These are phyloP conservation scores for Papilionanthe hybrid DNA, from an alignment of 116 monocot genomes.

Conservation along the genomic window DNA sequence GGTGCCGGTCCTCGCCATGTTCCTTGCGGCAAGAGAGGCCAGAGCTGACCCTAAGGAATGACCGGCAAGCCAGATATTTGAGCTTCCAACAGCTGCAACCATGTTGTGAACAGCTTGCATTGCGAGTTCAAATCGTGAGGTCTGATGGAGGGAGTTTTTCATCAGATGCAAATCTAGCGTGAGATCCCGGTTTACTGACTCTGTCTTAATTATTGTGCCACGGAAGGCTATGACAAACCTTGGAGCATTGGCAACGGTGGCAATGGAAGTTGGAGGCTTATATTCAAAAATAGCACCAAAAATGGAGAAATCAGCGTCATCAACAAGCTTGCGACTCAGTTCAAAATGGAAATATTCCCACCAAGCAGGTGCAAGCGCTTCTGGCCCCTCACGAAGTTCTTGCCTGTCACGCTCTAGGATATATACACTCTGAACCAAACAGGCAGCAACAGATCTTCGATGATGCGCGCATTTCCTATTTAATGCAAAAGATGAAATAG, in stretches of 20 bases:
- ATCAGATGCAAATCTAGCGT: slow-evolving; percentile 56
- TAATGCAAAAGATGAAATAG: not conserved
- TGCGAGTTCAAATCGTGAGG: slow-evolving; percentile 62
- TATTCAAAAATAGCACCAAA: slow-evolving; percentile 81
- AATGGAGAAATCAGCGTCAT: slow-evolving; percentile 74
- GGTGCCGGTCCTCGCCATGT: slow-evolving; percentile 54
- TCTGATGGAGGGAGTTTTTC: slow-evolving; percentile 55
- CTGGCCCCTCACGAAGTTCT: slow-evolving; percentile 29
- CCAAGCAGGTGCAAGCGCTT: slow-evolving; percentile 76
- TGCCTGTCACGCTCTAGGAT: slow-evolving; percentile 78
- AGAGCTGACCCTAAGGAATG: slow-evolving; percentile 84
- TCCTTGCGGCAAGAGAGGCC: slow-evolving; percentile 65
- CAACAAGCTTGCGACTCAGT: slow-evolving; percentile 55
- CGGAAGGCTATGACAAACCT: slow-evolving; percentile 73
- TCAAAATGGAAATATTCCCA: slow-evolving; percentile 86
- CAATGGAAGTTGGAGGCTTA: slow-evolving; percentile 22
- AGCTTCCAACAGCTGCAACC: slow-evolving; percentile 35
- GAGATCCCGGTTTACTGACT: slow-evolving; percentile 51
- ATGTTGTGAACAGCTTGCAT: slow-evolving; percentile 64
- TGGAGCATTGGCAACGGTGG: slow-evolving; percentile 34
- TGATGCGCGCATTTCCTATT: slow-evolving; percentile 58
- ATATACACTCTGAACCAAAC: slow-evolving; percentile 78
- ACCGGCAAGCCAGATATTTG: slow-evolving; percentile 74
- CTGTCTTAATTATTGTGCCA: slow-evolving; percentile 61
- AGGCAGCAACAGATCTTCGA: slow-evolving; percentile 61